Conservation (phyloP, 345 rosid species). For the Syzygium jambos region DNA sequence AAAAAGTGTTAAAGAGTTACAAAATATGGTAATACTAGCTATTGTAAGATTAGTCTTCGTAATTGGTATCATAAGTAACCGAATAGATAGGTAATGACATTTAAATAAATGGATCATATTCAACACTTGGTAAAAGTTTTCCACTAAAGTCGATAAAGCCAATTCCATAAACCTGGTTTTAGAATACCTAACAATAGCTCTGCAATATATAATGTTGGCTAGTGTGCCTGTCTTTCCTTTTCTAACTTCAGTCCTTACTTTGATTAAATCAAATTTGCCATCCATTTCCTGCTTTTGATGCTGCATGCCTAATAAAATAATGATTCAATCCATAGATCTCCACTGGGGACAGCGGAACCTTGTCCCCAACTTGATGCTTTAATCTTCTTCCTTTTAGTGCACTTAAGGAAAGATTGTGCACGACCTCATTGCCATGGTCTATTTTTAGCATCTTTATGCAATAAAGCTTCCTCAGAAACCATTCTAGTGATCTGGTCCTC, state of each 20-base stretch:
- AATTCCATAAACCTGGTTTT: not conserved
- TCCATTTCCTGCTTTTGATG: slow-evolving; percentile 19
- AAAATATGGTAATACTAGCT: not conserved
- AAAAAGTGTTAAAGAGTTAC: not conserved
- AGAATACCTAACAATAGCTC: not conserved
- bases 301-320: slow-evolving; percentile 5
- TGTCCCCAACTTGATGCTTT: slow-evolving; percentile 13
- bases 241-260: not conserved
- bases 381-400: not conserved
- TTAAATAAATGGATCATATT: not conserved
- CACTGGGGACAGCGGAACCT: slow-evolving; percentile 20
- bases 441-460: slow-evolving; percentile 19
- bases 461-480: slow-evolving; percentile 7
- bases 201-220: not conserved
- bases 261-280: slow-evolving; percentile 1
- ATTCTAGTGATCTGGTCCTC: slow-evolving; percentile 5
- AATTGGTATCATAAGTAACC: not conserved
- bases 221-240: not conserved
- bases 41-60: not conserved
- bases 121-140: not conserved
- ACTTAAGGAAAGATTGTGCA: not conserved
- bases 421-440: slow-evolving; percentile 7
- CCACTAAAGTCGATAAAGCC: not conserved
- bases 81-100: not conserved
- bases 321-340: slow-evolving; percentile 8